Evolutionary conservation across 257 asterid species (phyloP).

Genomic region (Salvia hispanica): DNA sequence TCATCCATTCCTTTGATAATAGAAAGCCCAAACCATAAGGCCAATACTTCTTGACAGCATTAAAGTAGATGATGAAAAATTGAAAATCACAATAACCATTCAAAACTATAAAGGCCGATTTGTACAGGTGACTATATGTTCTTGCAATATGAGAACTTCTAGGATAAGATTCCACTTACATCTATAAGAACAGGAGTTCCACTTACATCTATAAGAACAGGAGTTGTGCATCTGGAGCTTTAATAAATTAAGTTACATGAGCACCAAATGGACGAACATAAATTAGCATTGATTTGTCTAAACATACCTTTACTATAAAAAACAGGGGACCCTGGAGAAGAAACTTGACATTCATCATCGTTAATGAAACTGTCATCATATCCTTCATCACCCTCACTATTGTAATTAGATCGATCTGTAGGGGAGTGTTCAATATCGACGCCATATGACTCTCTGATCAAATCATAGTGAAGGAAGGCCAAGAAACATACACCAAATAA

Average conservation of each 20-base stretch:
- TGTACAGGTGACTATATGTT: neutral
- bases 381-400: constrained; percentile 65
- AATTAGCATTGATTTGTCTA: neutral
- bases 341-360: constrained; percentile 49
- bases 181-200: neutral
- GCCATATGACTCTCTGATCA: constrained; percentile 75
- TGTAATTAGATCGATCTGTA: constrained; percentile 51
- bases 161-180: constrained; percentile 8
- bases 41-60: constrained; percentile 15
- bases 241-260: neutral
- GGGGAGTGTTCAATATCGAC: constrained; percentile 73
- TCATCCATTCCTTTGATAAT: constrained; percentile 38
- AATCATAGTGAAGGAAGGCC: constrained; percentile 47
- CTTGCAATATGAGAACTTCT: constrained; percentile 11
- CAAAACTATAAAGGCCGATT: constrained; percentile 7
- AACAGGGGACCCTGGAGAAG: constrained; percentile 45
- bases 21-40: constrained; percentile 22
- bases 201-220: neutral
- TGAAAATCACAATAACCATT: constrained; percentile 10
- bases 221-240: neutral
- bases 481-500: constrained; percentile 22
- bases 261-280: constrained; percentile 17
- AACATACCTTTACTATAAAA: constrained; percentile 50
- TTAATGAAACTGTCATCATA: constrained; percentile 81
- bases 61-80: constrained; percentile 12